phyloP scores from a whole-genome alignment of 495 filamentous ascomycete species.

The Haplographium delicatum region DNA sequence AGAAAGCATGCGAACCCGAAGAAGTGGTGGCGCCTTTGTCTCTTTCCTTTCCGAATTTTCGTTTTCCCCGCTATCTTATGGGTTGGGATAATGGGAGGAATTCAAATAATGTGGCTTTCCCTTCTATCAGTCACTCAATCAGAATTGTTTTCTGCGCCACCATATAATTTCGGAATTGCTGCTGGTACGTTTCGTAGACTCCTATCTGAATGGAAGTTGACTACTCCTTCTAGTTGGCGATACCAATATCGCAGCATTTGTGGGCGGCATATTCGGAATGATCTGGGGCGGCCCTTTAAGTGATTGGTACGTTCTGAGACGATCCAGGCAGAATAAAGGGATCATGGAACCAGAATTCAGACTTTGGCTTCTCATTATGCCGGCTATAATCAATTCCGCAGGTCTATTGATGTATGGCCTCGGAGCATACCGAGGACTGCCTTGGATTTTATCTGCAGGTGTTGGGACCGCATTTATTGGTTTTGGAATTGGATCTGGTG shows the following conservation, averaged over 20 bases:
- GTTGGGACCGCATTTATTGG: slow-evolving; percentile 13
- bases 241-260: slow-evolving; percentile 34
- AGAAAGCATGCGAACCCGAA: slow-evolving; percentile 19
- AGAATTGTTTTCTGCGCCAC: slow-evolving; percentile 29
- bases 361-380: slow-evolving; percentile 10
- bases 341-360: slow-evolving; percentile 37
- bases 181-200: slow-evolving; percentile 9
- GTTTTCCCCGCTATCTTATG: slow-evolving; percentile 36
- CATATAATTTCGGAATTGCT: slow-evolving; percentile 36
- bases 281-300: slow-evolving; percentile 35
- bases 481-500: slow-evolving; percentile 11
- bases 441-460: slow-evolving; percentile 12
- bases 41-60: slow-evolving; percentile 30
- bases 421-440: slow-evolving; percentile 3
- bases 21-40: slow-evolving; percentile 27
- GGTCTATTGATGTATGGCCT: slow-evolving; percentile 16
- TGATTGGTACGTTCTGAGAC: slow-evolving; percentile 36
- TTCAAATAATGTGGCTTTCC: slow-evolving; percentile 33
- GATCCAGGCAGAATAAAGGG: slow-evolving; percentile 36
- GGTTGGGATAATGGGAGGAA: slow-evolving; percentile 33
- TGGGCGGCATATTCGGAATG: slow-evolving; percentile 36
- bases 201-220: not conserved
- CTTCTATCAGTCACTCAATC: slow-evolving; percentile 34
- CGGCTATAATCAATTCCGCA: slow-evolving; percentile 6
- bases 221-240: slow-evolving; percentile 26